Conservation (phyloP, 2,329 filamentous ascomycete genomes). For the Botrytis fragariae region DNA sequence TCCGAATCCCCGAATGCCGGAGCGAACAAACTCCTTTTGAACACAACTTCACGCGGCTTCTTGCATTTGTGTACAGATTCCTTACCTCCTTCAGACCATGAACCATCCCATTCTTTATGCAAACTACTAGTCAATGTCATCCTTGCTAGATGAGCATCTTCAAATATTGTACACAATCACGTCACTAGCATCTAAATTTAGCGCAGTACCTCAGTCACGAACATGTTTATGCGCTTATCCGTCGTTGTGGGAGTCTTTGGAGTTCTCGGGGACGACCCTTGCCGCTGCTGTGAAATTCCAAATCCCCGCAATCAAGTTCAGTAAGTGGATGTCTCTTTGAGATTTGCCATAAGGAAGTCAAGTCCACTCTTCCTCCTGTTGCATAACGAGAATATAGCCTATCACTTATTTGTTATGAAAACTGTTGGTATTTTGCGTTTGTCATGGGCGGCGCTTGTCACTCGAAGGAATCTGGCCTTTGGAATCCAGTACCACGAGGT, state of each 20-base stretch:
- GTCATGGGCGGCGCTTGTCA: neutral
- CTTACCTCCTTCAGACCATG: neutral
- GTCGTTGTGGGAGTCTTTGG: neutral
- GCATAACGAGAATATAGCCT: neutral
- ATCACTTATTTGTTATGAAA: neutral
- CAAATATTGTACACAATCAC: neutral
- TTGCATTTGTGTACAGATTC: neutral
- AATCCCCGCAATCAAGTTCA: slow-evolving; percentile 3
- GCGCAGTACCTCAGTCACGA: slow-evolving; percentile 3
- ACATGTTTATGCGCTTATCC: slow-evolving; percentile 7
- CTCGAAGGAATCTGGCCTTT: neutral
- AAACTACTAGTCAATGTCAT: slow-evolving; percentile 7
- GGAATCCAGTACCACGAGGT: slow-evolving; percentile 6
- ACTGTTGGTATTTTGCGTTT: neutral
- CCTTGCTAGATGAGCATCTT: slow-evolving; percentile 2
- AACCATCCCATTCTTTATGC: slow-evolving; percentile 1
- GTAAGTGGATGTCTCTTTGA: neutral
- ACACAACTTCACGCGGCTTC: slow-evolving; percentile 3
- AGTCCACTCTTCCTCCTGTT: neutral
- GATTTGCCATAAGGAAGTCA: neutral
- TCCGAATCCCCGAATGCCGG: neutral
- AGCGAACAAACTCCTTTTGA: neutral
- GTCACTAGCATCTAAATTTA: slow-evolving; percentile 15
- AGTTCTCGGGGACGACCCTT: slow-evolving; percentile 8
- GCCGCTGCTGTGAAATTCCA: slow-evolving; percentile 6